phyloP scores from a whole-genome alignment of 768 basidiomycete genomes.

The Trametes maxima region DNA sequence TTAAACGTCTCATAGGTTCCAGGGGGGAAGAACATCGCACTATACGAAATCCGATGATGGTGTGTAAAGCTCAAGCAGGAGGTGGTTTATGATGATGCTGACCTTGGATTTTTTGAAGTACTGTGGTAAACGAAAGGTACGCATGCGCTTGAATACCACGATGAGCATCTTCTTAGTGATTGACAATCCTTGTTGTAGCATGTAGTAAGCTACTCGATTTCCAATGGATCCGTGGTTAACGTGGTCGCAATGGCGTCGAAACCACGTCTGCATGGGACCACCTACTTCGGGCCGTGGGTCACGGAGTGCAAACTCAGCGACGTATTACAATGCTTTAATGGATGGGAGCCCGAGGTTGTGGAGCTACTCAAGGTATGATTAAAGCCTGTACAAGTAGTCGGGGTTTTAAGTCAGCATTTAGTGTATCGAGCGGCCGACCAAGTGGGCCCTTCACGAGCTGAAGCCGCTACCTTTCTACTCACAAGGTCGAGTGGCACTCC shows the following conservation, averaged over 20 bases:
- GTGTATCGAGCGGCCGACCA: constrained; percentile 32
- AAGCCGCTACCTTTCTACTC: constrained; percentile 32
- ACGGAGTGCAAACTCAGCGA: constrained; percentile 28
- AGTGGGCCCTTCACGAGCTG: constrained; percentile 37
- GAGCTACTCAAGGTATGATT: constrained; percentile 28
- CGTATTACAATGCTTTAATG: constrained; percentile 30
- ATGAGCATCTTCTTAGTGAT: too few species aligned
- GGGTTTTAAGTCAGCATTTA: constrained; percentile 5
- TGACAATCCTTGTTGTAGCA: constrained; percentile 35
- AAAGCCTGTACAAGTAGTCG: not conserved
- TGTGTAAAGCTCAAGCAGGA: constrained; percentile 23
- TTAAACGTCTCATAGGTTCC: constrained; percentile 34
- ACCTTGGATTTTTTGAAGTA: constrained; percentile 36
- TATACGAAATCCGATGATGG: constrained; percentile 47
- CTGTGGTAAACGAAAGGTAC: constrained; percentile 50
- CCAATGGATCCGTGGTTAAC: constrained; percentile 46
- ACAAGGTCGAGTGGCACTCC: constrained; percentile 28
- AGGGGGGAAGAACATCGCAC: constrained; percentile 34
- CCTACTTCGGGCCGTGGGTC: constrained; percentile 31
- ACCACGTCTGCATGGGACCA: constrained; percentile 36
- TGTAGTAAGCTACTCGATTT: constrained; percentile 51
- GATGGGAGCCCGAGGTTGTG: constrained; percentile 36
- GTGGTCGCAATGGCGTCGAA: constrained; percentile 47
- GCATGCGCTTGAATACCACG: not conserved
- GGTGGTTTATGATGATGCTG: too few species aligned